Evolutionary conservation across 768 basidiomycete genomes (phyloP), one percentile per base, ranked within the genome.

Genomic region (Kwoniella bestiolae): DNA sequence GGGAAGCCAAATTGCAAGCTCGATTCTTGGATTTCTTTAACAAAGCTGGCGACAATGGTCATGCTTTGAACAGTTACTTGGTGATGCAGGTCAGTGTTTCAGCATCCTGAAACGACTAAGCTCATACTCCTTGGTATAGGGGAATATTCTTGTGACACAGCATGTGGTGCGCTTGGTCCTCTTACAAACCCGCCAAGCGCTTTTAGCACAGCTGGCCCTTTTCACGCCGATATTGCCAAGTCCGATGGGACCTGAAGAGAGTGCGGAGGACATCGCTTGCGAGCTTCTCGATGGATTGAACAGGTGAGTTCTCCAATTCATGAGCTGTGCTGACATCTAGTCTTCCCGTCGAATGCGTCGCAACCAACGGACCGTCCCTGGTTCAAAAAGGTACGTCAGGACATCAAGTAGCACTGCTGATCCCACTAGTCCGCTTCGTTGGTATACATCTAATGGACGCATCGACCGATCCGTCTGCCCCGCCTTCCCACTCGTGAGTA

Each of bases 61-160:
- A 71, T 62, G 65, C 72, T 58, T 55, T 75, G 53, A 73, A 78
- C 64, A 66, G 71, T 44, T 77, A 67, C 49, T 53, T 72, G 5
- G 76, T 77, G 28, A 69, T 74, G 67, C 73, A 77, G 67, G 70
- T 72, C 29, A 56, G 70, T 45, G 18, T 14, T 18, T 18, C 18
- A 16, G 9, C 6, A 4, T 57, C 31, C 29, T 25, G 5, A 8
- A 34, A 9, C 23, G n/a, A 23, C 3, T 11, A 21, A 9, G 18
- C 50, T 55, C 8, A 49, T n/a, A 38, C n/a, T 25, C 26, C 32
- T 56, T 23, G 45, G n/a, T 21, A 12, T 28, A 72, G 68, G 73
- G 76, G 5, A 80, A 80, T 53, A 77, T 80, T 25, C 66, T 78
- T 14, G 79, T 80, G 8, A 78, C 76, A 5, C 75, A 78, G 53